A percentile compares a stretch with the other conserved stretches of the same genome.
phyloP scores from a whole-genome alignment of 805 yeast species.

The Lipomyces chichibuensis region DNA sequence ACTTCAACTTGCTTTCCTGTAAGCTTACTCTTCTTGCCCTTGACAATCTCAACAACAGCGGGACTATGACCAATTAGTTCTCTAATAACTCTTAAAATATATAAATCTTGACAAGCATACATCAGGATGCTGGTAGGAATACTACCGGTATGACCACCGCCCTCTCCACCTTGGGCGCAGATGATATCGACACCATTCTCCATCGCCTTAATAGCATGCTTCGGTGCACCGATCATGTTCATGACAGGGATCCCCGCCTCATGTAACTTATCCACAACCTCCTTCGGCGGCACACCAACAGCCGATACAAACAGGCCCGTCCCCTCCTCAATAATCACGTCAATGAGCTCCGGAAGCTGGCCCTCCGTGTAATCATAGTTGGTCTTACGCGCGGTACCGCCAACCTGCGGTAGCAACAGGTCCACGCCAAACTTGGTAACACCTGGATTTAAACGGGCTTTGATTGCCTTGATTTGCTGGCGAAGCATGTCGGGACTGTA shows the following conservation, averaged over 20 bases:
- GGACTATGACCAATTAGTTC: slow-evolving; percentile 24
- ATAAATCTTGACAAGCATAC: neutral
- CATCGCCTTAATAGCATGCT: slow-evolving; percentile 38
- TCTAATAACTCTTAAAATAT: neutral
- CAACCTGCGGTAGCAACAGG: slow-evolving; percentile 39
- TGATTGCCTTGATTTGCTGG: slow-evolving; percentile 37
- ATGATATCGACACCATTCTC: slow-evolving; percentile 39
- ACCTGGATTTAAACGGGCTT: slow-evolving; percentile 33
- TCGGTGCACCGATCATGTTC: slow-evolving; percentile 40
- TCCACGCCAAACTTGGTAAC: slow-evolving; percentile 40
- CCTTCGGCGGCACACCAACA: slow-evolving; percentile 39
- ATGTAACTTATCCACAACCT: slow-evolving; percentile 38
- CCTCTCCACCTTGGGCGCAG: slow-evolving; percentile 42
- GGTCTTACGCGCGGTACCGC: slow-evolving; percentile 40
- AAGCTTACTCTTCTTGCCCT: slow-evolving; percentile 36
- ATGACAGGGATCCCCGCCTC: slow-evolving; percentile 38
- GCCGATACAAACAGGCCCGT: slow-evolving; percentile 39
- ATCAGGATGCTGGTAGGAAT: slow-evolving; percentile 37
- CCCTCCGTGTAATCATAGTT: slow-evolving; percentile 39
- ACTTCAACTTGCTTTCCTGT: slow-evolving; percentile 38
- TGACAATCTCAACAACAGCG: slow-evolving; percentile 38
- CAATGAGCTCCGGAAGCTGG: slow-evolving; percentile 34
- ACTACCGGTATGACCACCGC: slow-evolving; percentile 41
- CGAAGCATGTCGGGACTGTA: slow-evolving; percentile 38
- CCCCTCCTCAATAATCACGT: slow-evolving; percentile 36